phyloP scores from a whole-genome alignment of 805 yeast genomes.

The Kluyveromyces wickerhamii region DNA sequence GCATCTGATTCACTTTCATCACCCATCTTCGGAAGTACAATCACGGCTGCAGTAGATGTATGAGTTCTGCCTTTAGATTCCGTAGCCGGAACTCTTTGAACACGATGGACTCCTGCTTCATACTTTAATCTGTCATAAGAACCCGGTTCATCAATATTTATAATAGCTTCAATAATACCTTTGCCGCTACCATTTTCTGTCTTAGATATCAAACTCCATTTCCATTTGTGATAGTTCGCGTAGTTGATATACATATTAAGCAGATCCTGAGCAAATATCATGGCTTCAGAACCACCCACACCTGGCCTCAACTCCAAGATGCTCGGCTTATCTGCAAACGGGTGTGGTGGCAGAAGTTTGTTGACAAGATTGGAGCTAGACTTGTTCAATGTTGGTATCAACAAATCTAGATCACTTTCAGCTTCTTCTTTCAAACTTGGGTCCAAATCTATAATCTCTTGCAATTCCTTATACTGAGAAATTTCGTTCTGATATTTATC shows the following conservation, averaged over 20 bases:
- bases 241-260: conserved; percentile 73
- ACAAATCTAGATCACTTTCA: conserved; percentile 41
- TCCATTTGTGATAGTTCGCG: conserved; percentile 63
- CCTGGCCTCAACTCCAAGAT: conserved; percentile 88
- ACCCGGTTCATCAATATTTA: conserved; percentile 67
- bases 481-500: conserved; percentile 31
- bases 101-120: conserved; percentile 95
- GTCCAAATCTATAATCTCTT: conserved; percentile 25
- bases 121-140: conserved; percentile 64
- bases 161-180: conserved; percentile 70
- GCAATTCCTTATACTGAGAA: conserved; percentile 29
- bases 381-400: conserved; percentile 38
- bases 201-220: conserved; percentile 47
- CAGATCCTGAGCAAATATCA: conserved; percentile 74
- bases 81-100: conserved; percentile 88
- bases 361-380: conserved; percentile 42
- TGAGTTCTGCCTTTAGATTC: conserved; percentile 92
- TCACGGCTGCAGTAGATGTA: conserved; percentile 93
- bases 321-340: conserved; percentile 68
- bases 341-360: conserved; percentile 65
- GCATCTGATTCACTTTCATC: conserved; percentile 43
- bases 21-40: conserved; percentile 78
- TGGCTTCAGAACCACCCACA: conserved; percentile 92
- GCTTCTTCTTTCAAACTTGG: conserved; percentile 49
- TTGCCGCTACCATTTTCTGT: conserved; percentile 50